These are phyloP conservation scores for Penicillium sp. DNA, from an alignment of 2,329 filamentous ascomycete genomes.

Conservation along the genomic window DNA sequence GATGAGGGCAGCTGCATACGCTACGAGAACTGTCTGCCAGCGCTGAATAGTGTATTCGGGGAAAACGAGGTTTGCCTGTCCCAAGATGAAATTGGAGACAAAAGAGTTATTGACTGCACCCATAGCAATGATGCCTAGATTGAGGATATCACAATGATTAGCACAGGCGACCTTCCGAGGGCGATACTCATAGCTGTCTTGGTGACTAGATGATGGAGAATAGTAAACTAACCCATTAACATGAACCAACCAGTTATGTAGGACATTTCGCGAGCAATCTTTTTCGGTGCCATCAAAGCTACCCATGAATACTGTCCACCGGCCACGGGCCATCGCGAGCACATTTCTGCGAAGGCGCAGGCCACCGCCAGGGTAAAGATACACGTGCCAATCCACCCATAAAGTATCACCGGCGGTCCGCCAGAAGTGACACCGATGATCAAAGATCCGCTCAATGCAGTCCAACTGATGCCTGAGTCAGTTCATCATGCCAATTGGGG, in stretches of 20 bases:
- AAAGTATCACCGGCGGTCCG: conserved; percentile 58
- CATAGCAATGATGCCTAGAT: conserved; percentile 48
- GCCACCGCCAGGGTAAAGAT: conserved; percentile 51
- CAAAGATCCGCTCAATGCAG: conserved; percentile 53
- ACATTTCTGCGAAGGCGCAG: conserved; percentile 59
- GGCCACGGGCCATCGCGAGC: conserved; percentile 53
- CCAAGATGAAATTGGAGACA: conserved; percentile 53
- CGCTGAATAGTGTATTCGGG: conserved; percentile 50
- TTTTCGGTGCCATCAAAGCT: conserved; percentile 51
- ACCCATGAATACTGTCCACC: conserved; percentile 59
- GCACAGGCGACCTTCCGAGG: neutral
- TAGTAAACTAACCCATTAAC: conserved; percentile 38
- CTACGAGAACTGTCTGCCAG: conserved; percentile 54
- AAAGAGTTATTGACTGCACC: conserved; percentile 55
- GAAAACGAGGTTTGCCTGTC: conserved; percentile 51
- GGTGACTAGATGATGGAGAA: neutral
- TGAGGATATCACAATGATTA: neutral
- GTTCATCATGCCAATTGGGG: neutral
- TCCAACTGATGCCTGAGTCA: conserved; percentile 38
- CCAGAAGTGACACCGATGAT: conserved; percentile 54
- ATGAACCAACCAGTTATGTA: conserved; percentile 50
- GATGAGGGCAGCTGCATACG: conserved; percentile 47
- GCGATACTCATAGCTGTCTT: neutral
- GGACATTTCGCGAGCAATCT: conserved; percentile 40
- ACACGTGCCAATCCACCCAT: conserved; percentile 54